Evolutionary conservation across 78 protist genomes (phyloP), one percentile per base, ranked within the genome.

Genomic region (Dictyostelium firmibasis): DNA sequence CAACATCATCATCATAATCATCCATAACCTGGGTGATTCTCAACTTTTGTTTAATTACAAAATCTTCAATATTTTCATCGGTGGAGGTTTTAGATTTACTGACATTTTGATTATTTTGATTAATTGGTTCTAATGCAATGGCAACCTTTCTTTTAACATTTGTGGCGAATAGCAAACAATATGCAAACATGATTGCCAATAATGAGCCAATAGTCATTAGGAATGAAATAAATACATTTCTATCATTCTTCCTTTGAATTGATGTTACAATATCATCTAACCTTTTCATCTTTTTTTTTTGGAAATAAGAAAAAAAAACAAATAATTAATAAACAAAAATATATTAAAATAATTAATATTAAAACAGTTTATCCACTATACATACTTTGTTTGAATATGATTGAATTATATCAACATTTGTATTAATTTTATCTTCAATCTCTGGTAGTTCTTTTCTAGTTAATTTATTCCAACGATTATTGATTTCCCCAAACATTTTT

Each of bases 311-410:
- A 44, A 44, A 44, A 44, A 44, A 44, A 9, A 10, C 2, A 44
- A 44, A 44, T 44, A 8, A 44, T 4, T 44, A 44, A 44, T 47
- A 47, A 47, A 47, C 1, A 47, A 11, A 47, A 47, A 47, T 11
- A 47, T 11, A 47, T 11, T 11, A 47, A 47, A 47, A 47, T 11
- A 47, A n/a, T 25, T 64, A 64, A 25, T 64, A 60, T 64, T 64
- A 64, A 23, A 64, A n/a, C 43, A 38, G 4, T 2, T 38, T 38
- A 4, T 38, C 43, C n/a, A n/a, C n/a, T 35, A 33, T 36, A 76
- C 92, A 29, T 86, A 86, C 92, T 67, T 84, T 87, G 47, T 87
- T 87, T 31, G 93, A 87, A 78, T 64, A 87, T 20, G 93, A 87
- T 79, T 87, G 93, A 25, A 87, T 64, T 31, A 83, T 53, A 79